Evolutionary conservation across 2,329 filamentous ascomycete species (phyloP), one percentile per base, ranked within the genome.

Genomic region (Paecilomyces formosus): DNA sequence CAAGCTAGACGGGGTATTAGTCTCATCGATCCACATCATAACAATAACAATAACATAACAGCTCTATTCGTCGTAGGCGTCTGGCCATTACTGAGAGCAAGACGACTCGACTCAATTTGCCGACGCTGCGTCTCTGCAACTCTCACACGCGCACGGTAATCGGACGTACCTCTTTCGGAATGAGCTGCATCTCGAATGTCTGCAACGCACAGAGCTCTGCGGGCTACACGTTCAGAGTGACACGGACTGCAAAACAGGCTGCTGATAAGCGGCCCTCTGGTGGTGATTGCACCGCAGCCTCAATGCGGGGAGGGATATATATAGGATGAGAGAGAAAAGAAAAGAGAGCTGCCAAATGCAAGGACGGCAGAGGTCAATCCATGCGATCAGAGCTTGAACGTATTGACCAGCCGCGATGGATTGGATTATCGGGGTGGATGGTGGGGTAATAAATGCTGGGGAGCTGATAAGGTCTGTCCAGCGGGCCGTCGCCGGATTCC

Each of bases 1-100:
- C 93, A 70, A 97, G 83, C 93, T 97, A 59, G 54, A 24, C 30
- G 31, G 9, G n/a, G 7, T 2, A 15, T 45, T 21, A 45, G 39
- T 9, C 39, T 8, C 39, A 21, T 18, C 39, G 7, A 21, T 45
- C 18, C 18, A 15, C n/a, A 2, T 15, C 39, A 45, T 21, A 45
- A n/a, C 39, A 18, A n/a, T n/a, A n/a, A n/a, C n/a, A n/a, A n/a
- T n/a, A n/a, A 6, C 26, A 28, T 28, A n/a, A 26, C 50, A 52
- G 15, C 21, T 52, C 22, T 9, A 24, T 28, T 52, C 22, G 15
- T 24, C 8, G 15, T 3, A 45, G 35, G n/a, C 3, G 18, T 18
- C 13, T 45, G 3, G 18, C 18, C 4, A 11, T 45, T 18, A 45
- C 39, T 45, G 8, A 45, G 18, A 7, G 5, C 15, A 18, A 6